Conservation (phyloP, 1,284 basidiomycete species). For the Puccinia coronata region DNA sequence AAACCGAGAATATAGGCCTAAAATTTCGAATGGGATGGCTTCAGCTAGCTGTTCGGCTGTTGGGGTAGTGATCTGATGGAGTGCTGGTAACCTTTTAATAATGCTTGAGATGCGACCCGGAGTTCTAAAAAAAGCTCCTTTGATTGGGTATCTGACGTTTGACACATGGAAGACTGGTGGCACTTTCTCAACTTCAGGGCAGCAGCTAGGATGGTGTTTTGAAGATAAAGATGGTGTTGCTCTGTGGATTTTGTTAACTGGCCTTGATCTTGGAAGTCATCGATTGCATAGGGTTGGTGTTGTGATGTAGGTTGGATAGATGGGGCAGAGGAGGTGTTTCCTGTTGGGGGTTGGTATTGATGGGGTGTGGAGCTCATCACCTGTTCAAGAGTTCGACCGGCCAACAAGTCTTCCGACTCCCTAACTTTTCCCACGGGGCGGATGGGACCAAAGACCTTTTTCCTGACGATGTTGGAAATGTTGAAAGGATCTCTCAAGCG, state of each 20-base stretch:
- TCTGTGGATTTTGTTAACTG: too few relatives aligned
- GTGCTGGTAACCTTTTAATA: constrained; percentile 26
- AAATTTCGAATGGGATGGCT: constrained; percentile 32
- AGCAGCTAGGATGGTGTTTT: constrained; percentile 34
- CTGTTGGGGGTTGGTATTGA: too few relatives aligned
- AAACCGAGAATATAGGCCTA: constrained; percentile 38
- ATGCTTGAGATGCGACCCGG: constrained; percentile 19
- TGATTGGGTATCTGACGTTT: background rate
- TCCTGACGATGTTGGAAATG: constrained; percentile 70
- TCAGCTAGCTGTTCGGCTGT: constrained; percentile 36
- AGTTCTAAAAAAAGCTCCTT: constrained; percentile 2
- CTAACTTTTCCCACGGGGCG: constrained; percentile 83
- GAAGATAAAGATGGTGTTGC: constrained; percentile 3
- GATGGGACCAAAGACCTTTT: constrained; percentile 83
- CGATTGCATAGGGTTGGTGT: too few relatives aligned
- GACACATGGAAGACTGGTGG: background rate
- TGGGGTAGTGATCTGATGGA: constrained; percentile 21
- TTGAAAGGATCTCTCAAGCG: constrained; percentile 64
- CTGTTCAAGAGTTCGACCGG: too few relatives aligned
- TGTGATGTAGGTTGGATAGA: too few relatives aligned
- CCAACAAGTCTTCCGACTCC: constrained; percentile 81
- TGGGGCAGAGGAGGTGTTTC: too few relatives aligned
- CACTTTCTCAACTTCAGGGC: constrained; percentile 7
- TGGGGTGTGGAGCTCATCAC: too few relatives aligned
- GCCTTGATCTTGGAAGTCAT: too few relatives aligned